Evolutionary conservation across 2,329 filamentous ascomycete genomes (phyloP), one percentile per base, ranked within the genome.

Genomic region (Colletotrichum liaoningense): DNA sequence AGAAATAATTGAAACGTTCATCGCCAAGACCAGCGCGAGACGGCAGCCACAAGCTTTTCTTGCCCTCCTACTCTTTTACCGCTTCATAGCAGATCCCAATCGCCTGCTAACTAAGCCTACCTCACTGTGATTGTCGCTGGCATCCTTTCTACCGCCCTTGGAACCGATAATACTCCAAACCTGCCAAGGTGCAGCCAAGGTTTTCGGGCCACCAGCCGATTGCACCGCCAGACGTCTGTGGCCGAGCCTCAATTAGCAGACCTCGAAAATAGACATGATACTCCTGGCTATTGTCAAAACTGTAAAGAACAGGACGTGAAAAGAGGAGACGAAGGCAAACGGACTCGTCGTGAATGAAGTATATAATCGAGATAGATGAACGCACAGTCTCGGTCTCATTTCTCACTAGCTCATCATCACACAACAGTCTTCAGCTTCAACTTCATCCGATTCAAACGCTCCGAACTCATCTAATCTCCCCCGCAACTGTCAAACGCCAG

Each of bases 141-240:
- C 38, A 65, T 52, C 7, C 57, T 30, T 19, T 42, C 30, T 14
- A 52, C 42, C n/a, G n/a, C 54, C 64, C 64, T 16, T 16, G 35
- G 33, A 65, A 24, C 54, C 56, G 60, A 73, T 69, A 60, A 60
- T 59, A 65, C 49, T 62, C 67, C 59, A 73, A 73, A 70, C 70
- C 54, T 46, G 70, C 70, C 70, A 70, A 73, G 70, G 16, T 65
- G 57, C 49, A 56, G 70, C 70, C 70, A 70, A 73, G 70, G 11
- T 38, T 70, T 60, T 38, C 60, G 66, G 70, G 28, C 70, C 67
- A 70, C 46, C 49, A 33, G n/a, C 59, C 56, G 70, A 56, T 24
- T 65, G 60, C 54, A 55, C 38, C 65, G 42, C 54, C n/a, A 46
- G 58, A 60, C 65, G 59, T 69, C 60, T 42, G 60, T 65, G 56